phyloP scores from a whole-genome alignment of 2,329 filamentous ascomycete genomes.

The Chaetomiaceae sp. region DNA sequence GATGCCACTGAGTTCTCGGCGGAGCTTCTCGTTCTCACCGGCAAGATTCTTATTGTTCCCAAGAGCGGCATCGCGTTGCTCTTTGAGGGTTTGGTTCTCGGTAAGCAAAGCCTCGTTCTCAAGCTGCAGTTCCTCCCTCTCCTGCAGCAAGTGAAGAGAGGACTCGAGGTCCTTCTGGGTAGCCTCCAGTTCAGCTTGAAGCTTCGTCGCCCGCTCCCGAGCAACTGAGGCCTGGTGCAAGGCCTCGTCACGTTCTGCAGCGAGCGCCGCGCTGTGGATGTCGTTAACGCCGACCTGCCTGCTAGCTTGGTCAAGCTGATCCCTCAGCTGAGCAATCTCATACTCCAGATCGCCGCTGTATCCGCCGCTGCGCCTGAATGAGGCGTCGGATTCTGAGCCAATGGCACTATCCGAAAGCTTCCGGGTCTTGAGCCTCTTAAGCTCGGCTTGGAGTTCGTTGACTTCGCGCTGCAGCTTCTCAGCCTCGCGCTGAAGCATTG shows the following conservation, averaged over 20 bases:
- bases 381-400: constrained; percentile 41
- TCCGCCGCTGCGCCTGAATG: constrained; percentile 40
- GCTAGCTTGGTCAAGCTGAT: constrained; percentile 58
- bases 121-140: constrained; percentile 33
- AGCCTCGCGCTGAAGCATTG: constrained; percentile 52
- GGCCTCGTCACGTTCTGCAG: constrained; percentile 61
- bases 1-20: constrained; percentile 37
- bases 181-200: constrained; percentile 35
- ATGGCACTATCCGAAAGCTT: constrained; percentile 41
- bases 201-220: constrained; percentile 39
- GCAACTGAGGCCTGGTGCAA: constrained; percentile 59
- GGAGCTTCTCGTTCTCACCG: constrained; percentile 34
- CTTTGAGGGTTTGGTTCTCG: constrained; percentile 39
- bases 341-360: constrained; percentile 35
- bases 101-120: constrained; percentile 41
- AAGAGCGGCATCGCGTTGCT: constrained; percentile 31
- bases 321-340: constrained; percentile 56
- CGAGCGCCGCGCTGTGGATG: constrained; percentile 58
- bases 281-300: constrained; percentile 59
- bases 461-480: constrained; percentile 51
- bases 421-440: constrained; percentile 41
- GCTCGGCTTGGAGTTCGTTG: constrained; percentile 45
- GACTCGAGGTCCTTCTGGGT: constrained; percentile 39
- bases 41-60: constrained; percentile 23
- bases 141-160: constrained; percentile 36